Evolutionary conservation across 495 filamentous ascomycete genomes (phyloP), one percentile per base, ranked within the genome.

Genomic region (Ascobolus immersus): DNA sequence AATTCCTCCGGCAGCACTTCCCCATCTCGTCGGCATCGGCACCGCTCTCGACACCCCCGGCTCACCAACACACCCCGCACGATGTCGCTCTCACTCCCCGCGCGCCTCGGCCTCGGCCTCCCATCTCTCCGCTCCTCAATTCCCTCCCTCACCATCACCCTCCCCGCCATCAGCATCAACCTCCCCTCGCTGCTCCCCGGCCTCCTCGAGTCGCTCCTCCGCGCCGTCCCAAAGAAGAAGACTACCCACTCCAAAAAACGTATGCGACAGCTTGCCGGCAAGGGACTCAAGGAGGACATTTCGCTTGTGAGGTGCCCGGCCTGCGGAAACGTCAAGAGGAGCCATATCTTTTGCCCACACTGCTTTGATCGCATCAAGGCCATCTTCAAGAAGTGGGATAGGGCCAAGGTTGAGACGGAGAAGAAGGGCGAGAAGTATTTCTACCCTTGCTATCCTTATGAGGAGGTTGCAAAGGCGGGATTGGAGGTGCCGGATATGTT

Each of bases 221-320:
- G 71, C 40, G 86, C 86, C 3, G 86, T 92, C 4, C 86, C 86
- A 7, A 99, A 99, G 64, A 94, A 92, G 58, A 99, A 94, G 67
- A 90, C 81, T 7, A 91, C 84, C 17, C 76, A 99, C 53, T 78
- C 77, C 63, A 93, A 90, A 62, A 90, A 77, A 58, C 72, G 86
- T 40, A 71, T 78, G 45, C 65, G 89, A 44, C 79, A 84, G 43
- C 71, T 93, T 69, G 84, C 79, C 12, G 84, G 84, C 44, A 94
- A 94, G 54, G 80, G 67, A 24, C 58, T 94, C 47, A 77, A 84
- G 59, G 86, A 94, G 48, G 69, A 90, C 14, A 84, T 70, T 33
- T 61, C 63, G 23, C 58, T 99, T 43, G 81, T 75, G 52, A 76
- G 67, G 46, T 99, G 86, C 47, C 70, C 84, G 1, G 74, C 69